A percentile compares a stretch with the other conserved stretches of the same genome.
phyloP scores from a whole-genome alignment of 768 basidiomycete genomes.

The Tylopilus sp. region DNA sequence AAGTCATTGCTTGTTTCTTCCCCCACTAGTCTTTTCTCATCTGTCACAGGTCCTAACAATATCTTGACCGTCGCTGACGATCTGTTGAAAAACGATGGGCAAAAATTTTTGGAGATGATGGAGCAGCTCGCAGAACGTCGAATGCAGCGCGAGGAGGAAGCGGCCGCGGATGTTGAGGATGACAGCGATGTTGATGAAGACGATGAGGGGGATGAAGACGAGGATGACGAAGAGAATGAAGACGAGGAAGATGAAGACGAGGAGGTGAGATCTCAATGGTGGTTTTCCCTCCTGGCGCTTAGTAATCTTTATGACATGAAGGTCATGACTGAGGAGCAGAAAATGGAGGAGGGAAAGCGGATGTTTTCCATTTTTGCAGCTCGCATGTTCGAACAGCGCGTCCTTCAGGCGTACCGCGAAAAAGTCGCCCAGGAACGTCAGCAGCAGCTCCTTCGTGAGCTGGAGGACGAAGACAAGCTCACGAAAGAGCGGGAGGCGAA shows the following conservation, averaged over 20 bases:
- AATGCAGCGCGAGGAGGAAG: constrained; percentile 84
- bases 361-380: constrained; percentile 99
- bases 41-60: constrained; percentile 69
- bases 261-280: constrained; percentile 34
- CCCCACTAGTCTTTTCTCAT: constrained; percentile 15
- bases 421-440: constrained; percentile 96
- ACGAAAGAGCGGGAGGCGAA: constrained; percentile 87
- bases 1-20: constrained; percentile 28
- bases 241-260: constrained; percentile 47
- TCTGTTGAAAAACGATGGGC: constrained; percentile 96
- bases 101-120: constrained; percentile 99
- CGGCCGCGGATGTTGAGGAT: constrained; percentile 56
- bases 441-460: constrained; percentile 85
- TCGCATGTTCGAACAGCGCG: constrained; percentile 98
- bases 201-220: constrained; percentile 56
- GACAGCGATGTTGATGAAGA: constrained; percentile 62
- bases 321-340: constrained; percentile 92
- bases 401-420: constrained; percentile 94
- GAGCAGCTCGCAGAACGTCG: constrained; percentile 94
- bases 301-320: constrained; percentile 25
- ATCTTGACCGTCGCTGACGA: constrained; percentile 99
- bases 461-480: constrained; percentile 92
- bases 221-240: constrained; percentile 63
- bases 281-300: constrained; percentile 5
- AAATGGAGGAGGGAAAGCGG: constrained; percentile 98